Evolutionary conservation across 257 asterid genomes (phyloP).

Genomic region (Ophiorrhiza pumila): DNA sequence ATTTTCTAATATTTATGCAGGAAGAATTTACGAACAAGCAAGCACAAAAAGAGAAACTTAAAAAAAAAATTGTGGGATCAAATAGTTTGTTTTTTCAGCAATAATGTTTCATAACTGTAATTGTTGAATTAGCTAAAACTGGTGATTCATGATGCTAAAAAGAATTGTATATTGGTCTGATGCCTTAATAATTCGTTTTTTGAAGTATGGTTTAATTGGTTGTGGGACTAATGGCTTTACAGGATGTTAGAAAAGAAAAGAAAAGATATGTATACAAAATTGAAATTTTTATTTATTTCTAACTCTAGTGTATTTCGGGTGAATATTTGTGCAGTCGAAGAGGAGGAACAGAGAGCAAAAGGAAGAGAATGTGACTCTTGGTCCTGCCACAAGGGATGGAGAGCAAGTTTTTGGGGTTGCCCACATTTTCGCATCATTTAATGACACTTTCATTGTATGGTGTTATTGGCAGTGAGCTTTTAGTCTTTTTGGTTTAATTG

Average conservation of each 20-base stretch:
- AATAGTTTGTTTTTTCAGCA: too few species aligned
- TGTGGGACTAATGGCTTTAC: neutral
- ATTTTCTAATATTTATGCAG: too few species aligned
- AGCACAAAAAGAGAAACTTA: too few species aligned
- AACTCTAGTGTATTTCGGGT: neutral
- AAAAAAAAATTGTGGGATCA: too few species aligned
- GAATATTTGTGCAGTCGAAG: conserved; percentile 46
- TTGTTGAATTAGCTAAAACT: too few species aligned
- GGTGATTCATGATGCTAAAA: too few species aligned
- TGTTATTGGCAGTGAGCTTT: neutral
- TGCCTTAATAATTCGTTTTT: too few species aligned
- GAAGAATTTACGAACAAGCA: too few species aligned
- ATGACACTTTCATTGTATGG: conserved; percentile 84
- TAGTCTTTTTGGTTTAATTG: neutral
- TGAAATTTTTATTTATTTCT: neutral
- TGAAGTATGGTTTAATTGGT: neutral
- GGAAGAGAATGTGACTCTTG: conserved; percentile 77
- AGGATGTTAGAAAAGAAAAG: neutral
- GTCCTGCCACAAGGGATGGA: conserved; percentile 77
- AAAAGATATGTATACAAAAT: neutral
- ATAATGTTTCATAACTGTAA: too few species aligned
- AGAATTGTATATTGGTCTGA: too few species aligned
- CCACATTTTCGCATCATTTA: conserved; percentile 89
- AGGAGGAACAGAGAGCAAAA: conserved; percentile 79
- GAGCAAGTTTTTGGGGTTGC: conserved; percentile 83